Conservation (phyloP, 2,329 filamentous ascomycete genomes). For the Pseudogymnoascus sp. region DNA sequence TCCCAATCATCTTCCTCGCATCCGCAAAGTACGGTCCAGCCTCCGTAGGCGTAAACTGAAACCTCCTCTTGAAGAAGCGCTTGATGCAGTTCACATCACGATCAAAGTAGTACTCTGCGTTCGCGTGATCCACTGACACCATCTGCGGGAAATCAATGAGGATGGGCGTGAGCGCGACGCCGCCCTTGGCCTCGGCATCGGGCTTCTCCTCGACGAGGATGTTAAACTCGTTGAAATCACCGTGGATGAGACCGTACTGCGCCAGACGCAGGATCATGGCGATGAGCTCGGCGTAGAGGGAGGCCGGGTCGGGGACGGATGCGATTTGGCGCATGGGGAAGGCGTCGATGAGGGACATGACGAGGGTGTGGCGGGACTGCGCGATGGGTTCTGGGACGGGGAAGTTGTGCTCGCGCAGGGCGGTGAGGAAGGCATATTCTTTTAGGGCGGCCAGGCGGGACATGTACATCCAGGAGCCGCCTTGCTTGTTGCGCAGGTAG, state of each 20-base stretch:
- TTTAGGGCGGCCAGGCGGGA: conserved; percentile 86
- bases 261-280: conserved; percentile 77
- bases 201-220: conserved; percentile 78
- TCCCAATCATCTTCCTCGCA: conserved; percentile 65
- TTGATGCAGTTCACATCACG: conserved; percentile 94
- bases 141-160: conserved; percentile 98
- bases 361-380: conserved; percentile 88
- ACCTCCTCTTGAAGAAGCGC: conserved; percentile 82
- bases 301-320: conserved; percentile 70
- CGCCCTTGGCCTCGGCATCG: conserved; percentile 29
- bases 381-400: conserved; percentile 80
- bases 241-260: conserved; percentile 83
- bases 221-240: conserved; percentile 99
- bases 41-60: conserved; percentile 75
- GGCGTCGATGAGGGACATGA: conserved; percentile 91
- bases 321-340: conserved; percentile 87
- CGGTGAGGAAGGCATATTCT: conserved; percentile 91
- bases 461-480: conserved; percentile 97
- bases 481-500: conserved; percentile 74
- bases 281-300: conserved; percentile 88
- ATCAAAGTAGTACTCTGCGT: conserved; percentile 96
- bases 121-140: conserved; percentile 87
- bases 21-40: conserved; percentile 81
- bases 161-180: conserved; percentile 57
- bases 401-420: conserved; percentile 74